A percentile compares a stretch with the other conserved stretches of the same genome.
Evolutionary conservation across 805 yeast genomes (phyloP).

Genomic region (Yamadazyma takamatsuzukensis): DNA sequence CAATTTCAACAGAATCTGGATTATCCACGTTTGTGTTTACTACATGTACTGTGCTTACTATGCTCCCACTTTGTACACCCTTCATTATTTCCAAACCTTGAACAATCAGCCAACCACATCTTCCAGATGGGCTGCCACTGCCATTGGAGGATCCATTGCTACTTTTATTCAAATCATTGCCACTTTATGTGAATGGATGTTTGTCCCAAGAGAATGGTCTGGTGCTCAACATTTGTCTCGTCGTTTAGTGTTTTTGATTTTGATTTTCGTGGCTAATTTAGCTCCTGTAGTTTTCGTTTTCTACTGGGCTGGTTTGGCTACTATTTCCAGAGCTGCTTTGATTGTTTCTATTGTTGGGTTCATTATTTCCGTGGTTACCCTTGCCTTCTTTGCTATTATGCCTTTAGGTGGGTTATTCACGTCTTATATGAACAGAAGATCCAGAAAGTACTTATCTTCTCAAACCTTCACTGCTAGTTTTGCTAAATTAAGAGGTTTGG

Average conservation of each 20-base stretch:
- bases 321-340: conserved; percentile 66
- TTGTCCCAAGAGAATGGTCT: conserved; percentile 97
- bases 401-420: conserved; percentile 97
- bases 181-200: conserved; percentile 88
- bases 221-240: conserved; percentile 97
- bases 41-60: conserved; percentile 96
- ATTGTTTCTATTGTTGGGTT: conserved; percentile 83
- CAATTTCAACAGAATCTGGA: conserved; percentile 98
- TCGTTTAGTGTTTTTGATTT: conserved; percentile 71
- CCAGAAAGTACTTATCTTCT: conserved; percentile 86
- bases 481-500: conserved; percentile 75
- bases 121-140: conserved; percentile 88
- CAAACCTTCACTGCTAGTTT: conserved; percentile 95
- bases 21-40: conserved; percentile 81
- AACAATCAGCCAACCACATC: conserved; percentile 89
- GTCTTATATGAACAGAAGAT: conserved; percentile 79
- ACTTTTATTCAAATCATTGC: conserved; percentile 78
- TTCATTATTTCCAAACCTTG: conserved; percentile 75
- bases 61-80: conserved; percentile 88
- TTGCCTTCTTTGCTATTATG: conserved; percentile 86
- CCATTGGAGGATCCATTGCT: conserved; percentile 90
- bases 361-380: conserved; percentile 80
- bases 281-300: conserved; percentile 86
- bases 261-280: conserved; percentile 67
- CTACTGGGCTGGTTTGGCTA: conserved; percentile 68